Conservation (phyloP, 2,329 filamentous ascomycete genomes). For the Cladorrhinum sp. region DNA sequence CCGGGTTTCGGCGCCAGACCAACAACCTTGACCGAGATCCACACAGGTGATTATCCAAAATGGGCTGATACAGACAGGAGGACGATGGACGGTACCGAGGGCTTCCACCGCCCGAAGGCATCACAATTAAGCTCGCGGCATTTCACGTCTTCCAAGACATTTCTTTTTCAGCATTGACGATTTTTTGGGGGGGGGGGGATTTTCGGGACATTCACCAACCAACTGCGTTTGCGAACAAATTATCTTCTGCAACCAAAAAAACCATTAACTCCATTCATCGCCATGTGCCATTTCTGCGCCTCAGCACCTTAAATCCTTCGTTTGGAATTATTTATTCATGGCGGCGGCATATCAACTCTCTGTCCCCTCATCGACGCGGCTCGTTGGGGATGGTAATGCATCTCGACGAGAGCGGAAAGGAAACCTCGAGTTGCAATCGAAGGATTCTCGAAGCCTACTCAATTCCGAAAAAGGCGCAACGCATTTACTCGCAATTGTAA, state of each 20-base stretch:
- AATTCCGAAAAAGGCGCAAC: too few relatives aligned
- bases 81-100: neutral
- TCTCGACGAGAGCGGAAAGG: neutral
- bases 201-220: neutral
- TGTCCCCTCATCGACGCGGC: neutral
- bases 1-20: conserved; percentile 13
- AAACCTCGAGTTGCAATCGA: neutral
- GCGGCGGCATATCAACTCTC: neutral
- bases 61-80: neutral
- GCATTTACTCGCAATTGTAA: neutral
- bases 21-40: conserved; percentile 5
- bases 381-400: neutral
- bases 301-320: conserved; percentile 27
- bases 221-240: neutral
- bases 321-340: neutral
- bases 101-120: neutral
- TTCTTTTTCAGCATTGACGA: neutral
- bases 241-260: neutral
- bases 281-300: conserved; percentile 21
- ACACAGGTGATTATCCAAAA: neutral
- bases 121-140: neutral
- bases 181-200: neutral
- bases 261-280: neutral
- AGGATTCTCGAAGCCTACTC: conserved; percentile 4
- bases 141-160: neutral